Conservation (phyloP, 208 protist species). For the Trypanosoma lewisi region DNA sequence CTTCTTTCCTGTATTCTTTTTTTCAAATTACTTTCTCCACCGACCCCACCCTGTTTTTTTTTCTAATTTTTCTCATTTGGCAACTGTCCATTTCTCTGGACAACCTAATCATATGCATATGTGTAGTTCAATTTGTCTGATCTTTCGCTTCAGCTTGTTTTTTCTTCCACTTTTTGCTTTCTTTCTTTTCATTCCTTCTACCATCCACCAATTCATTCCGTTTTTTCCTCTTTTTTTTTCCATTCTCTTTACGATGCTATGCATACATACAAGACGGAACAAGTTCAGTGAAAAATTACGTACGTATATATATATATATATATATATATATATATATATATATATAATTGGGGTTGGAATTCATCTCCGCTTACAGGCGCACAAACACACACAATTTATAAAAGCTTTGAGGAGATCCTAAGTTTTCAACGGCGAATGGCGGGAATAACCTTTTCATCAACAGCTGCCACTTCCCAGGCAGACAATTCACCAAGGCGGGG, state of each 20-base stretch:
- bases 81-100: not conserved
- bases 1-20: not conserved
- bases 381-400: no score
- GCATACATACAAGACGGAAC: no score
- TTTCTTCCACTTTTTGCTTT: constrained; percentile 2
- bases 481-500: constrained; percentile 29
- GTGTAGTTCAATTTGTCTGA: not conserved
- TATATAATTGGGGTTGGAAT: no score
- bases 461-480: constrained; percentile 40
- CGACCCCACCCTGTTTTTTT: not conserved
- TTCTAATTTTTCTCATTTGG: not conserved
- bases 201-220: not conserved
- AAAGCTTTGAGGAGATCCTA: no score
- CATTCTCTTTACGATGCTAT: not conserved
- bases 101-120: no score
- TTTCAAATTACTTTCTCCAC: not conserved
- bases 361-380: no score
- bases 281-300: no score
- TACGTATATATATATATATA: no score
- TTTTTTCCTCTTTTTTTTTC: constrained; percentile 2
- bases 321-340: no score
- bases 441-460: constrained; percentile 23
- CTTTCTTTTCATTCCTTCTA: not conserved
- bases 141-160: not conserved
- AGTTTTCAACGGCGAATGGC: no score